Conservation (phyloP, 305 asterid genomes). For the Fraxinus greggii region DNA sequence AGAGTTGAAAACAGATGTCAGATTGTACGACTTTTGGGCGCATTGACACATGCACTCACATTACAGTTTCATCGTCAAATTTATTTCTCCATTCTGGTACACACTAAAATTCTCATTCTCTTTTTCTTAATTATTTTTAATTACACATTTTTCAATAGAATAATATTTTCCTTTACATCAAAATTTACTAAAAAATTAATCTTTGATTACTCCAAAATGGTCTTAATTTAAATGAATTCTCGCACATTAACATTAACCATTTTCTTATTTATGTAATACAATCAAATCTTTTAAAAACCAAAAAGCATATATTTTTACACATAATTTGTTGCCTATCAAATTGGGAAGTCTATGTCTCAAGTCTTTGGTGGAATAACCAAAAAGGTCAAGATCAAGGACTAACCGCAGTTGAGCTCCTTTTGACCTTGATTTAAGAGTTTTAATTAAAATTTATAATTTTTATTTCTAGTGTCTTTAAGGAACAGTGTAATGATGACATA, state of each 20-base stretch:
- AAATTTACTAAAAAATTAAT: too few relatives aligned
- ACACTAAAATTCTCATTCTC: too few relatives aligned
- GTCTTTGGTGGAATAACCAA: neutral
- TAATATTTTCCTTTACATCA: too few relatives aligned
- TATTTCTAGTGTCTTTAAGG: neutral
- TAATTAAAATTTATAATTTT: too few relatives aligned
- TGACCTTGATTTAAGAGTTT: neutral
- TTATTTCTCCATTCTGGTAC: too few relatives aligned
- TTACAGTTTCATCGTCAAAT: conserved; percentile 5
- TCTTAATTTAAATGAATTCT: neutral
- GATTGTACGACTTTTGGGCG: conserved; percentile 49
- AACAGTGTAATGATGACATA: neutral
- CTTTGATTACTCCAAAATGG: too few relatives aligned
- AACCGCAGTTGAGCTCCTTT: neutral
- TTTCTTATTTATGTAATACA: too few relatives aligned
- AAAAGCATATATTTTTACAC: neutral
- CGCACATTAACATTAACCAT: neutral
- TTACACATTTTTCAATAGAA: too few relatives aligned
- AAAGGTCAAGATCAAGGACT: neutral
- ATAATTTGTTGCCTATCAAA: neutral
- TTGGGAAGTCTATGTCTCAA: neutral
- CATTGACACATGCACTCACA: conserved; percentile 47
- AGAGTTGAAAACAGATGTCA: conserved; percentile 31
- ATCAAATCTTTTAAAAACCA: neutral
- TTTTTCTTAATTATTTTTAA: too few relatives aligned